Percentiles rank a stretch among this genome's conserved stretches.
Evolutionary conservation across 495 filamentous ascomycete species (phyloP).

Genomic region (Penicillium bovifimosum): DNA sequence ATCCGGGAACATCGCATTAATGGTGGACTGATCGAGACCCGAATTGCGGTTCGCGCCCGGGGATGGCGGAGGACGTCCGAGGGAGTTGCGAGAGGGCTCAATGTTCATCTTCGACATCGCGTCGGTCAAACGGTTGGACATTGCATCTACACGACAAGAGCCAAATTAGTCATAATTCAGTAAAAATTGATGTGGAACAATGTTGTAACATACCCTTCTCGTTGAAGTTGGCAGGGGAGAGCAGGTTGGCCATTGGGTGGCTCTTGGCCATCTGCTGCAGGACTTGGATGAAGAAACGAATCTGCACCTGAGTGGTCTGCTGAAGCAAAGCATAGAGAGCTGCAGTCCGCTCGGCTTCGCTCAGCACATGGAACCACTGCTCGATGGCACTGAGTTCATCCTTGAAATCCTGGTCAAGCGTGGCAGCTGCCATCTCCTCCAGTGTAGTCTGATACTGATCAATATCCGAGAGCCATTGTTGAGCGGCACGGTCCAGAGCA

Average conservation of each 20-base stretch:
- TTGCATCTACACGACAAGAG: slow-evolving; percentile 62
- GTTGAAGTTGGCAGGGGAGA: slow-evolving; percentile 89
- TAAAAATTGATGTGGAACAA: neutral
- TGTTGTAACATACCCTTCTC: slow-evolving; percentile 69
- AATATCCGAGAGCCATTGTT: slow-evolving; percentile 98
- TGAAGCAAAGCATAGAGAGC: slow-evolving; percentile 92
- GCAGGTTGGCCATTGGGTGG: slow-evolving; percentile 93
- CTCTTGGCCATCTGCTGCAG: slow-evolving; percentile 97
- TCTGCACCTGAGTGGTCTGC: slow-evolving; percentile 98
- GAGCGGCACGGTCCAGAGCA: slow-evolving; percentile 83
- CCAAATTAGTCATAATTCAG: slow-evolving; percentile 9
- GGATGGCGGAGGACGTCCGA: slow-evolving; percentile 73
- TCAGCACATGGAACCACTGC: slow-evolving; percentile 97
- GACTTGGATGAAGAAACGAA: slow-evolving; percentile 98
- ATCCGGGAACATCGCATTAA: slow-evolving; percentile 98
- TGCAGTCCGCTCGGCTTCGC: slow-evolving; percentile 92
- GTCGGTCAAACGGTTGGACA: slow-evolving; percentile 93
- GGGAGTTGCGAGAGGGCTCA: slow-evolving; percentile 78
- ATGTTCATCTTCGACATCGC: slow-evolving; percentile 94
- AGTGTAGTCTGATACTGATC: slow-evolving; percentile 96
- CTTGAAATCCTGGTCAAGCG: slow-evolving; percentile 98
- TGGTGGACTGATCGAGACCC: slow-evolving; percentile 83
- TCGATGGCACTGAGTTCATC: slow-evolving; percentile 98
- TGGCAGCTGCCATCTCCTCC: slow-evolving; percentile 98
- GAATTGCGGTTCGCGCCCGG: slow-evolving; percentile 83